These are phyloP conservation scores for Pezicula neosporulosa DNA, from an alignment of 2,329 filamentous ascomycete species.

Conservation along the genomic window DNA sequence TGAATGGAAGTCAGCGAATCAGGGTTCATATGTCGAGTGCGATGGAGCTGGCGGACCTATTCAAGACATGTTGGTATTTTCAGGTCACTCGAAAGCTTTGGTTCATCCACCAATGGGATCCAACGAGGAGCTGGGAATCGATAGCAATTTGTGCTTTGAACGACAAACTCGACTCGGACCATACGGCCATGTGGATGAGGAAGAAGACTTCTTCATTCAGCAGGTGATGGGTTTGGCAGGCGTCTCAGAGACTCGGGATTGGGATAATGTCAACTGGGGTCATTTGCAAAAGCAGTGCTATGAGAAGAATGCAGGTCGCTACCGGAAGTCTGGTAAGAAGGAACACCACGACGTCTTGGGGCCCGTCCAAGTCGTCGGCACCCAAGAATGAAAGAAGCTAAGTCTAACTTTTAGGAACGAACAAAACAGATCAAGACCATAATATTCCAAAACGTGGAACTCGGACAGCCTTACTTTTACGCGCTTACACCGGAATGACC, in stretches of 20 bases:
- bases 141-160: slow-evolving; percentile 61
- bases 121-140: slow-evolving; percentile 54
- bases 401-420: not conserved
- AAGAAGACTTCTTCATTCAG: not conserved
- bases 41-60: slow-evolving; percentile 33
- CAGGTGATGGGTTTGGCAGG: not conserved
- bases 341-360: not conserved
- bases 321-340: not conserved
- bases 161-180: slow-evolving; percentile 64
- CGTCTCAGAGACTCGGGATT: not conserved
- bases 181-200: slow-evolving; percentile 42
- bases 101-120: slow-evolving; percentile 59
- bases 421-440: not conserved
- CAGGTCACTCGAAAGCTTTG: slow-evolving; percentile 53
- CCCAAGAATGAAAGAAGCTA: not conserved
- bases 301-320: slow-evolving; percentile 1
- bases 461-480: slow-evolving; percentile 1
- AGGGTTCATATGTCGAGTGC: slow-evolving; percentile 59
- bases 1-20: slow-evolving; percentile 51
- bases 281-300: slow-evolving; percentile 1
- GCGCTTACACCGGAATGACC: slow-evolving; percentile 2
- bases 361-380: not conserved
- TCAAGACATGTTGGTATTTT: slow-evolving; percentile 57
- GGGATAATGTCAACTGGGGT: slow-evolving; percentile 3
- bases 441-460: not conserved